Evolutionary conservation across 768 basidiomycete species (phyloP).

Genomic region (Dioszegia hungarica): DNA sequence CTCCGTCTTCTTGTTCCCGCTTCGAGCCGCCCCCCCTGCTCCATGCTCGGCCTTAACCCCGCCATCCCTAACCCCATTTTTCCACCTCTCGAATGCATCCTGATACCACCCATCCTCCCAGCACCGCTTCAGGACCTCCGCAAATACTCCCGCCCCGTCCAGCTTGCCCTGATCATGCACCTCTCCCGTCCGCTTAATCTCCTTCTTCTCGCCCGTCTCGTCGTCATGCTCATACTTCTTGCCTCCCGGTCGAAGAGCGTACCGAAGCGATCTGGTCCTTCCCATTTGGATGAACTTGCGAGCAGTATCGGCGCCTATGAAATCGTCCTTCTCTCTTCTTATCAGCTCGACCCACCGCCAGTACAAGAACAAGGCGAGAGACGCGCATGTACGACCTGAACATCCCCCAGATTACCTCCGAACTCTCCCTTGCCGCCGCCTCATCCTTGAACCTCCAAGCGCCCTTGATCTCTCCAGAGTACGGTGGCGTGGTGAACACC

Average conservation of each 20-base stretch:
- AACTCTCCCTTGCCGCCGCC: slow-evolving; percentile 27
- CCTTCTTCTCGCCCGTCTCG: slow-evolving; percentile 11
- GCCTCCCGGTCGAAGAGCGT: slow-evolving; percentile 41
- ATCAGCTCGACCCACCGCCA: not conserved
- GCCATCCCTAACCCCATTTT: slow-evolving; percentile 9
- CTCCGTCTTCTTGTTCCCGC: not conserved
- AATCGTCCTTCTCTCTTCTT: slow-evolving; percentile 16
- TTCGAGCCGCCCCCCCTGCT: not conserved
- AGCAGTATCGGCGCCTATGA: slow-evolving; percentile 42
- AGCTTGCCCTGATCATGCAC: slow-evolving; percentile 42
- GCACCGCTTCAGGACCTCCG: slow-evolving; percentile 22
- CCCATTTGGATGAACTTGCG: slow-evolving; percentile 49
- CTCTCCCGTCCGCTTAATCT: slow-evolving; percentile 37
- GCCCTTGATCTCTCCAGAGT: slow-evolving; percentile 37
- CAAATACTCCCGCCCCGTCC: slow-evolving; percentile 38
- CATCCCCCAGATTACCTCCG: slow-evolving; percentile 24
- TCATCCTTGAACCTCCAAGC: slow-evolving; percentile 44
- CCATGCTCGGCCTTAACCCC: not conserved
- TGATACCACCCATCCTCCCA: slow-evolving; percentile 37
- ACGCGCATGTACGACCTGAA: slow-evolving; percentile 30
- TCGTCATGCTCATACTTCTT: slow-evolving; percentile 26
- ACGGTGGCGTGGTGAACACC: slow-evolving; percentile 46
- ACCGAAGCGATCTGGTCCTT: slow-evolving; percentile 42
- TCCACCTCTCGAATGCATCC: slow-evolving; percentile 27
- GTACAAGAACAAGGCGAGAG: not conserved